Evolutionary conservation across 805 yeast genomes (phyloP), one percentile per base, ranked within the genome.

Genomic region (Lachancea sp.): DNA sequence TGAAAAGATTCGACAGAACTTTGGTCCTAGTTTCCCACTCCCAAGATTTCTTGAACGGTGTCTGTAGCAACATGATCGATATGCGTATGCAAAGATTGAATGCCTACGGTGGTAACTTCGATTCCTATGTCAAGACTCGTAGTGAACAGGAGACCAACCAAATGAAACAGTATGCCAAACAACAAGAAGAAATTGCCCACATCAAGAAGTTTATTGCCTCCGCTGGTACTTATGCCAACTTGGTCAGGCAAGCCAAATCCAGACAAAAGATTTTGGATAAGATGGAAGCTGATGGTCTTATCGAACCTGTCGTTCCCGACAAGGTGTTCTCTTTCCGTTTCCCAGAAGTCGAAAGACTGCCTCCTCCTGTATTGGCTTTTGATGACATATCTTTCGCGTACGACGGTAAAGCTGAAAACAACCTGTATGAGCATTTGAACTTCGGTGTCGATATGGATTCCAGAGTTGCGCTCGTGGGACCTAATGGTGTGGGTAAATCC

Each of bases 371-470:
- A 43, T 75, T 93, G 68, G 88, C 98, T 7, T 93, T 93, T 66
- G 98, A 91, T 68, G 90, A 84, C 60, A 95, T 93, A 63, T 81
- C 95, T 18, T 93, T 93, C 70, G 75, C 97, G 17, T 93, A 93
- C 71, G 85, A 86, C 57, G 91, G 85, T 58, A 78, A 78, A 26
- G 68, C 75, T 40, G 96, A 87, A 70, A 82, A 93, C 70, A 84
- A 89, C 70, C 75, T 93, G 62, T 93, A 93, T 72, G 88, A 85
- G 65, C 70, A 86, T 67, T 78, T 93, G 65, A 91, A 89, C 66
- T 93, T 93, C 58, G 99, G 99, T 83, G 90, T 93, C 49, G 99
- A 93, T 75, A 93, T 93, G 98, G 99, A 93, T 72, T 90, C 97
- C 34, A 85, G 99, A 74, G 82, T 91, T 63, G 98, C 99, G 36